Evolutionary conservation across 345 rosid species (phyloP), one percentile per base, ranked within the genome.

Genomic region (Moringa oleifera): DNA sequence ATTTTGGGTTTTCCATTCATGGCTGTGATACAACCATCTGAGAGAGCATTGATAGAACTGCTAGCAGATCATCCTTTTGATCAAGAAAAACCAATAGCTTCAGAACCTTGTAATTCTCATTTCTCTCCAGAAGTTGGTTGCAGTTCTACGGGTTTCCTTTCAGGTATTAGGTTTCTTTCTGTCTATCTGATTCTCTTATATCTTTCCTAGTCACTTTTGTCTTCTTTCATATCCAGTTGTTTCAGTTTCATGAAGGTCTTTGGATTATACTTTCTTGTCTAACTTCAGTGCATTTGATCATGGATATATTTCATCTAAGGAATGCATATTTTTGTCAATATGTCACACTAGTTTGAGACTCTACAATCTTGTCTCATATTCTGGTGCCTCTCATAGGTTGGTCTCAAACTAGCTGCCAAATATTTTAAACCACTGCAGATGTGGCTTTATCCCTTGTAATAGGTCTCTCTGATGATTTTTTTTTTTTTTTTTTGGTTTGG

Each of bases 1-100:
- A 85, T 90, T 84, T 93, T 95, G 37, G 99, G 99, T 67, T 95
- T 87, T 79, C 99, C 99, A 22, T 91, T 95, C 79, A 91, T 95
- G 99, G 79, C 88, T 64, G 93, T 95, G 56, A 78, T 95, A 61
- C 94, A 91, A 72, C 94, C 95, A 56, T 81, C 74, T 54, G 79
- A 80, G 65, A 70, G 68, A 46, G 89, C 87, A 66, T 62, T 79
- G 2, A 47, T 61, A 61, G 80, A 78, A 60, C 55, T 67, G 61
- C 66, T 59, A 7, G 53, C 37, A 25, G 70, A 65, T 68, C 58
- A 73, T 61, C 55, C 51, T 61, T 66, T 52, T 50, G 53, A 25
- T 67, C 59, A 66, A 49, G 71, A 41, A 41, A 41, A 37, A 54
- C 55, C 61, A 8, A 51, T 60, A 28, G 62, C 57, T 41, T 22